Evolutionary conservation across 2,329 filamentous ascomycete species (phyloP).

Genomic region (Lojkania enalia): DNA sequence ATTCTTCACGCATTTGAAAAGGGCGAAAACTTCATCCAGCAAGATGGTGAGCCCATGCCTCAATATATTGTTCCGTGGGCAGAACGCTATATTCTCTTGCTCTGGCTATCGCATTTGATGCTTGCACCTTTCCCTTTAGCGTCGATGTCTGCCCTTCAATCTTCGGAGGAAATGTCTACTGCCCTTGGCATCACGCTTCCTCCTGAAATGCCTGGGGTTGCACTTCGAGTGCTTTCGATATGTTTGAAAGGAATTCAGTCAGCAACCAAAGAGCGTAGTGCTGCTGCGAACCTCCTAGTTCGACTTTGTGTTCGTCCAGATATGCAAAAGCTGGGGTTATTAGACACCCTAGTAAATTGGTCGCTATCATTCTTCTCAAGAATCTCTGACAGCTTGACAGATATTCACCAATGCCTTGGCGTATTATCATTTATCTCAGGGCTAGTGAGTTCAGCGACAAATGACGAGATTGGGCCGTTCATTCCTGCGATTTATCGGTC

Average conservation of each 20-base stretch:
- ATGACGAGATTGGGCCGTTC: conserved; percentile 71
- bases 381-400: conserved; percentile 45
- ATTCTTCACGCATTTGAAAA: conserved; percentile 76
- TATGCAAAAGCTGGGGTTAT: conserved; percentile 77
- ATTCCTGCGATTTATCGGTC: conserved; percentile 67
- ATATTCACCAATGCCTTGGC: conserved; percentile 77
- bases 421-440: conserved; percentile 78
- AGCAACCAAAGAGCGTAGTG: conserved; percentile 85
- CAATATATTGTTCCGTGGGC: conserved; percentile 64
- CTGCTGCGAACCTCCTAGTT: conserved; percentile 81
- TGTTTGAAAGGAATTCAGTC: conserved; percentile 71
- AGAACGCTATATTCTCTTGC: conserved; percentile 80
- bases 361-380: conserved; percentile 64
- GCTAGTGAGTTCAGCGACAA: conserved; percentile 70
- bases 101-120: conserved; percentile 68
- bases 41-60: conserved; percentile 18
- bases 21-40: conserved; percentile 39
- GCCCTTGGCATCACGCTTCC: conserved; percentile 59
- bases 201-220: conserved; percentile 66
- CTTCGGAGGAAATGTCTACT: conserved; percentile 33
- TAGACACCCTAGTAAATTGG: conserved; percentile 71
- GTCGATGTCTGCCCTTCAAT: conserved; percentile 69
- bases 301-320: conserved; percentile 81
- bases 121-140: conserved; percentile 84
- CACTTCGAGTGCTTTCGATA: conserved; percentile 69